Evolutionary conservation across 148 eudicot species (phyloP).

Genomic region (Amaranthus hypochondriacus): DNA sequence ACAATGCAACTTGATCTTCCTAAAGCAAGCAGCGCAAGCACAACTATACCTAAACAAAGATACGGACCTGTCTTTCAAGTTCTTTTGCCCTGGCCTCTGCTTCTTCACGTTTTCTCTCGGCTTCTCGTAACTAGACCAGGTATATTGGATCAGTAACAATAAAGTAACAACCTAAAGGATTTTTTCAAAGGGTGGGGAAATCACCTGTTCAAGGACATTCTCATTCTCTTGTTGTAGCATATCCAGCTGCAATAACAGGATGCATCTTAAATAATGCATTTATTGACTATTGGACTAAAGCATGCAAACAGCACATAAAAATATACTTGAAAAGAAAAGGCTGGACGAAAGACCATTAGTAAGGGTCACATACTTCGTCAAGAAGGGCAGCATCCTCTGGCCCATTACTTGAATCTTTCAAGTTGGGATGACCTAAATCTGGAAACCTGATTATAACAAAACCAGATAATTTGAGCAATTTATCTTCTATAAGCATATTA

Average conservation of each 20-base stretch:
- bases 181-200: constrained; percentile 3
- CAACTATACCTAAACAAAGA: constrained; percentile 11
- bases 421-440: constrained; percentile 48
- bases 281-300: background rate
- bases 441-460: constrained; percentile 46
- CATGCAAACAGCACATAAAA: constrained; percentile 1
- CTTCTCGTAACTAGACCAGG: constrained; percentile 64
- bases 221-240: constrained; percentile 98
- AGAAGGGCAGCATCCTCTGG: constrained; percentile 84
- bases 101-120: constrained; percentile 82
- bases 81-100: constrained; percentile 89
- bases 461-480: background rate
- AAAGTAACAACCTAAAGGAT: background rate
- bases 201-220: constrained; percentile 67
- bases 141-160: constrained; percentile 2
- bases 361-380: constrained; percentile 66
- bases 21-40: constrained; percentile 8
- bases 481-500: background rate
- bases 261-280: constrained; percentile 17
- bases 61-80: constrained; percentile 83
- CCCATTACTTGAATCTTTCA: constrained; percentile 57
- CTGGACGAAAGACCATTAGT: background rate
- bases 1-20: background rate
- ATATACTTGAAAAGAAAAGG: background rate
- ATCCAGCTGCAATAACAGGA: constrained; percentile 73